These are phyloP conservation scores for Pyrrhoderma noxium DNA, from an alignment of 1,284 basidiomycete species.

Conservation along the genomic window DNA sequence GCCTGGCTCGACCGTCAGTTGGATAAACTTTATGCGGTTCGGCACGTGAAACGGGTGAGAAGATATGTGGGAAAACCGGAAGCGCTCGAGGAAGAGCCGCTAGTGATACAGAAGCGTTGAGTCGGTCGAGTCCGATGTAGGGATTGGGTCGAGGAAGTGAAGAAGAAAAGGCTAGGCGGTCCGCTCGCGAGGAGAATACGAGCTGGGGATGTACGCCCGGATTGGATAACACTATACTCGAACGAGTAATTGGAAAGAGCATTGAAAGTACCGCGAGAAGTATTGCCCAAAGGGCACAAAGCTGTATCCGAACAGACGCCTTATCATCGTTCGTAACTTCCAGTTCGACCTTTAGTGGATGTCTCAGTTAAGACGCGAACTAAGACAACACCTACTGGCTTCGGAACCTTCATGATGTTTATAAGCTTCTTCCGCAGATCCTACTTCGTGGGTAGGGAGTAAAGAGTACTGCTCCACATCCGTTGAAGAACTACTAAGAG, in stretches of 20 bases:
- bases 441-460: no score
- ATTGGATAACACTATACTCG: no score
- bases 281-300: background rate
- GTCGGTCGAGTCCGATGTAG: conserved; percentile 7
- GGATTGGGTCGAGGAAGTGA: background rate
- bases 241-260: background rate
- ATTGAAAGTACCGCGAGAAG: background rate
- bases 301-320: background rate
- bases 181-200: background rate
- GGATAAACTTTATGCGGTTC: conserved; percentile 4
- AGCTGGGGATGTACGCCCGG: background rate
- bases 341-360: no score
- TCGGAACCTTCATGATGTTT: no score
- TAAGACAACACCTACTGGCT: no score
- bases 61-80: conserved; percentile 7
- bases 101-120: background rate
- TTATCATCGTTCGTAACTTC: no score
- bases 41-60: background rate
- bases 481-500: no score
- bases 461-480: no score
- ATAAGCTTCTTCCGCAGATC: no score
- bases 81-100: conserved; percentile 4
- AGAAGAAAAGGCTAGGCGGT: background rate
- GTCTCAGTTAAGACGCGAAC: no score
- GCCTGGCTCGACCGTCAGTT: conserved; percentile 4